These are phyloP conservation scores for Candida nanaspora DNA, from an alignment of 805 yeast species.

Conservation along the genomic window DNA sequence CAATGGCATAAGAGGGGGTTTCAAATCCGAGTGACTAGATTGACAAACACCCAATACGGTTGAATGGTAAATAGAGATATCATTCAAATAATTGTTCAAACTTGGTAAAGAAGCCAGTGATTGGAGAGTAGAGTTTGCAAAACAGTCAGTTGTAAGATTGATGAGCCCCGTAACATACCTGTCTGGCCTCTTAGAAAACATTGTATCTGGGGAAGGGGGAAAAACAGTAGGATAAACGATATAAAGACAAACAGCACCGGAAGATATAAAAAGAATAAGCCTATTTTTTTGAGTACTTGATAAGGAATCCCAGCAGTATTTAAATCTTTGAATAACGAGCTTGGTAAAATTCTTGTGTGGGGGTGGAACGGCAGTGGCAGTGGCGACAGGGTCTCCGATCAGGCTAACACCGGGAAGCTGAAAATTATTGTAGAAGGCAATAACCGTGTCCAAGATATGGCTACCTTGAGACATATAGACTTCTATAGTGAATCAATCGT, in stretches of 20 bases:
- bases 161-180: conserved; percentile 75
- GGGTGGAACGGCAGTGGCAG: no score
- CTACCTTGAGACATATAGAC: no score
- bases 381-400: no score
- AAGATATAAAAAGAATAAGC: background rate
- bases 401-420: no score
- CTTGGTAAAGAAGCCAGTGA: conserved; percentile 61
- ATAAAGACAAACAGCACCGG: background rate
- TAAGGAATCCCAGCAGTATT: background rate
- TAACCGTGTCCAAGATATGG: no score
- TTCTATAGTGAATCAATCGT: no score
- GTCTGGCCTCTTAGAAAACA: conserved; percentile 46
- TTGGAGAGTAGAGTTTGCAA: conserved; percentile 85
- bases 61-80: conserved; percentile 21
- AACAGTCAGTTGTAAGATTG: conserved; percentile 83
- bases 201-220: background rate
- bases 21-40: conserved; percentile 8
- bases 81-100: conserved; percentile 48
- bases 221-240: background rate
- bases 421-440: no score
- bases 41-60: conserved; percentile 18
- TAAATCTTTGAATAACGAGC: no score
- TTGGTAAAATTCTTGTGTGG: no score
- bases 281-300: background rate
- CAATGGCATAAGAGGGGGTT: conserved; percentile 37